Percentiles rank a stretch among this genome's conserved stretches.
Conservation (phyloP, 2,329 filamentous ascomycete genomes). For the Aspergillus vadensis region DNA sequence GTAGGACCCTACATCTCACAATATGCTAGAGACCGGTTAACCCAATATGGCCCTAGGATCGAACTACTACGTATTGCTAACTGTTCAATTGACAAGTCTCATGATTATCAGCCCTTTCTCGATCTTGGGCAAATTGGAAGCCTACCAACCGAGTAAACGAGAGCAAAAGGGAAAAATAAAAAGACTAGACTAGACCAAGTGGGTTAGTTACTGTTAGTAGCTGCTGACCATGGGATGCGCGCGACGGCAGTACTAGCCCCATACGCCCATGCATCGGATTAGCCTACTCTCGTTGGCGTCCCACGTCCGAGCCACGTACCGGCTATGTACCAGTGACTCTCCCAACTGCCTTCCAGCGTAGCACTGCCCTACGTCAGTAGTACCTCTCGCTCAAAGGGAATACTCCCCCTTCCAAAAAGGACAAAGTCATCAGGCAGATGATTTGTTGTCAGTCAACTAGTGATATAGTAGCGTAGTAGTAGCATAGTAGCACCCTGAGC, state of each 20-base stretch:
- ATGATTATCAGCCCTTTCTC: slow-evolving; percentile 16
- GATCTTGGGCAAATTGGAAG: slow-evolving; percentile 1
- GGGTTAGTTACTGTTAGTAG: not conserved
- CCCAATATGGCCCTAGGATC: too few relatives aligned
- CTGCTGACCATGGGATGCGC: not conserved
- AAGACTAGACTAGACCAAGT: too few relatives aligned
- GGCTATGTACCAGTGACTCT: not conserved
- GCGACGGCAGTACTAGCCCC: not conserved
- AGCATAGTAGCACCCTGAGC: not conserved
- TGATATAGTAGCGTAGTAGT: not conserved
- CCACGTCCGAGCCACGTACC: slow-evolving; percentile 1
- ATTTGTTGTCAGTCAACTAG: not conserved
- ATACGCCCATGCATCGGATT: not conserved
- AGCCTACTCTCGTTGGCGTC: not conserved
- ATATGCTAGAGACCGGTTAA: not conserved
- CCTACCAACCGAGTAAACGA: not conserved
- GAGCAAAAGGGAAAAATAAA: too few relatives aligned
- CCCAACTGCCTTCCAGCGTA: not conserved
- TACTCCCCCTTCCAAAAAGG: too few relatives aligned
- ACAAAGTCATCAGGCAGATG: not conserved
- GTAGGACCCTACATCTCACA: not conserved
- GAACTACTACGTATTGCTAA: not conserved
- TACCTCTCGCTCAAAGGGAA: not conserved
- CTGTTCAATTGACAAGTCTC: slow-evolving; percentile 15
- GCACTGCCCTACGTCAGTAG: not conserved